These are phyloP conservation scores for Aspergillus sp. DNA, from an alignment of 2,329 filamentous ascomycete species.

Conservation along the genomic window DNA sequence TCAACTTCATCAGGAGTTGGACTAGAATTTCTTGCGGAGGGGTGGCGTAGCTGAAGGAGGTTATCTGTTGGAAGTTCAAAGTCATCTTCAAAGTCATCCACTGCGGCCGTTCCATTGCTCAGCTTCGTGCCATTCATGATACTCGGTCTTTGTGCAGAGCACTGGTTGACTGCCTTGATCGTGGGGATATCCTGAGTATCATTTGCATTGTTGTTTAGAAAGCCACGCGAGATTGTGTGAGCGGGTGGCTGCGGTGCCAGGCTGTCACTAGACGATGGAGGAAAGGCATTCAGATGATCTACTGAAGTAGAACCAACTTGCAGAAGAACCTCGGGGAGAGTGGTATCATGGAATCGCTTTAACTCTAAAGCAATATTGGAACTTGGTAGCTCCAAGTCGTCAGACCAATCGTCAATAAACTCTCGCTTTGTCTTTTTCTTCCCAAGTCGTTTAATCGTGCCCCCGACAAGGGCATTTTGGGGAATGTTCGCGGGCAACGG, in stretches of 20 bases:
- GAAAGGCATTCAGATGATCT: conserved; percentile 39
- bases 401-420: conserved; percentile 77
- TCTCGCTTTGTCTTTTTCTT: conserved; percentile 70
- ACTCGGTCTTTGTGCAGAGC: conserved; percentile 52
- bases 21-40: conserved; percentile 64
- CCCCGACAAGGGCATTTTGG: conserved; percentile 83
- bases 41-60: conserved; percentile 62
- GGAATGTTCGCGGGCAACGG: conserved; percentile 85
- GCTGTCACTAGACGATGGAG: conserved; percentile 29
- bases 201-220: conserved; percentile 62
- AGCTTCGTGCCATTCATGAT: conserved; percentile 55
- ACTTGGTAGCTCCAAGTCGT: conserved; percentile 71
- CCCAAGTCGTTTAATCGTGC: conserved; percentile 88
- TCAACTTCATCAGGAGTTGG: conserved; percentile 73
- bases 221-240: conserved; percentile 59
- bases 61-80: conserved; percentile 69
- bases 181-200: conserved; percentile 65
- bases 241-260: conserved; percentile 53
- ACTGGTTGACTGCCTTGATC: conserved; percentile 66
- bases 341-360: conserved; percentile 59
- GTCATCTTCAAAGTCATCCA: conserved; percentile 71
- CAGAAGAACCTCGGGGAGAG: conserved; percentile 67
- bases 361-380: conserved; percentile 59
- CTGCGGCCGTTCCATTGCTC: conserved; percentile 38
- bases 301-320: conserved; percentile 58